These are phyloP conservation scores for Nicotiana tabacum DNA, from an alignment of 257 asterid species.

Conservation along the genomic window DNA sequence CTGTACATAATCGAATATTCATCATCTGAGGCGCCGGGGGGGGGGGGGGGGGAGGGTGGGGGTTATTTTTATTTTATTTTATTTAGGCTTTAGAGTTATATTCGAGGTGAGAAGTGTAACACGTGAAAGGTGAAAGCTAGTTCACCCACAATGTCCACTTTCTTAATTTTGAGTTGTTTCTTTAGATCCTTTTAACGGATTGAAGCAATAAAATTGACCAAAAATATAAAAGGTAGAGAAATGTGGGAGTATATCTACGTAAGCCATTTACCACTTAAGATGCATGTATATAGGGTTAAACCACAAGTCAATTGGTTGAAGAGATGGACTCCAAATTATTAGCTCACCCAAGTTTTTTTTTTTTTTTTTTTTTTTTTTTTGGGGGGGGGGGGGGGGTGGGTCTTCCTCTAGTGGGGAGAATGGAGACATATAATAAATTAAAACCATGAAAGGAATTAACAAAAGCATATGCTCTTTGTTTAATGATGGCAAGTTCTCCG, in stretches of 20 bases:
- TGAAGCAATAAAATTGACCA: neutral
- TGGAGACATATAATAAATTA: neutral
- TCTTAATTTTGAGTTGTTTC: neutral
- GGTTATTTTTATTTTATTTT: neutral
- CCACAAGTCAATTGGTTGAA: too few relatives aligned
- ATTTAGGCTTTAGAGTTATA: neutral
- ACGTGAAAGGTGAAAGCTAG: neutral
- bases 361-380: too few relatives aligned
- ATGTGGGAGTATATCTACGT: too few relatives aligned
- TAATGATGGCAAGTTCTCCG: neutral
- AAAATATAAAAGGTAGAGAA: neutral
- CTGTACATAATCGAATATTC: neutral
- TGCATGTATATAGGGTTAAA: too few relatives aligned
- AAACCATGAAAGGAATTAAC: neutral
- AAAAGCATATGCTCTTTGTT: neutral
- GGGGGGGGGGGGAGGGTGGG: neutral
- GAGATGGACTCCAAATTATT: too few relatives aligned
- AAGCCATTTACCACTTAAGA: too few relatives aligned
- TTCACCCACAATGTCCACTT: neutral
- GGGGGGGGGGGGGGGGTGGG: too few relatives aligned
- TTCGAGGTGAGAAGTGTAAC: neutral
- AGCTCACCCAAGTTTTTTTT: too few relatives aligned
- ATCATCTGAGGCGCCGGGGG: neutral
- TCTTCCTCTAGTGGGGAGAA: neutral
- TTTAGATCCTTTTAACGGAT: neutral